These are phyloP conservation scores for Diaporthe humulicola DNA, from an alignment of 2,329 filamentous ascomycete genomes.

Conservation along the genomic window DNA sequence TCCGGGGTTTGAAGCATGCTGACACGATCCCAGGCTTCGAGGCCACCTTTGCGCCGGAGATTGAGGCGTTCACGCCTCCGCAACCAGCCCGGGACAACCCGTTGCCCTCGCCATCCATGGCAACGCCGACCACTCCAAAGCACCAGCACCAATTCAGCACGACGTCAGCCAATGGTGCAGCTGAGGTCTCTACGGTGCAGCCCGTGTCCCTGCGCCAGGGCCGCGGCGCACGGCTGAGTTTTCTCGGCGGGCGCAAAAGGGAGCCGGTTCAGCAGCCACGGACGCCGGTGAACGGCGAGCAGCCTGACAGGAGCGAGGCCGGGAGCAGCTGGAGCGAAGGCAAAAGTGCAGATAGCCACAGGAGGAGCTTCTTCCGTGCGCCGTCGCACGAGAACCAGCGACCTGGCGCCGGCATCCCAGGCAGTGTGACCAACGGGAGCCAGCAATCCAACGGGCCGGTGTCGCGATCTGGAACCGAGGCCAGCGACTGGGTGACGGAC, in stretches of 20 bases:
- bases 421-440: slow-evolving; percentile 33
- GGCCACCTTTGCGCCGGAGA: slow-evolving; percentile 73
- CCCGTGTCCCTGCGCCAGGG: slow-evolving; percentile 64
- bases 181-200: slow-evolving; percentile 64
- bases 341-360: slow-evolving; percentile 50
- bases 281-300: slow-evolving; percentile 40
- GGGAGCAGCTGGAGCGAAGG: slow-evolving; percentile 46
- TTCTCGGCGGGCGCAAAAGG: slow-evolving; percentile 68
- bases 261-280: slow-evolving; percentile 47
- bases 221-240: slow-evolving; percentile 68
- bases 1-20: slow-evolving; percentile 19
- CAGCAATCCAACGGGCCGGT: slow-evolving; percentile 21
- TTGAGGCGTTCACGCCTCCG: slow-evolving; percentile 71
- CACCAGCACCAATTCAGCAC: slow-evolving; percentile 51
- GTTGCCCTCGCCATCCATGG: slow-evolving; percentile 62
- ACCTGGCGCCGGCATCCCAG: background rate
- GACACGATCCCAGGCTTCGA: slow-evolving; percentile 67
- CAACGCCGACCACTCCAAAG: slow-evolving; percentile 47
- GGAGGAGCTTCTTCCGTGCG: slow-evolving; percentile 61
- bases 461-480: slow-evolving; percentile 36
- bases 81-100: slow-evolving; percentile 58
- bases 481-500: slow-evolving; percentile 50
- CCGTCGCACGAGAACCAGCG: slow-evolving; percentile 49
- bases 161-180: slow-evolving; percentile 52
- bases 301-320: slow-evolving; percentile 49